These are phyloP conservation scores for Dendrocalamus sinicus DNA, from an alignment of 176 grass and related monocot species.

Conservation along the genomic window DNA sequence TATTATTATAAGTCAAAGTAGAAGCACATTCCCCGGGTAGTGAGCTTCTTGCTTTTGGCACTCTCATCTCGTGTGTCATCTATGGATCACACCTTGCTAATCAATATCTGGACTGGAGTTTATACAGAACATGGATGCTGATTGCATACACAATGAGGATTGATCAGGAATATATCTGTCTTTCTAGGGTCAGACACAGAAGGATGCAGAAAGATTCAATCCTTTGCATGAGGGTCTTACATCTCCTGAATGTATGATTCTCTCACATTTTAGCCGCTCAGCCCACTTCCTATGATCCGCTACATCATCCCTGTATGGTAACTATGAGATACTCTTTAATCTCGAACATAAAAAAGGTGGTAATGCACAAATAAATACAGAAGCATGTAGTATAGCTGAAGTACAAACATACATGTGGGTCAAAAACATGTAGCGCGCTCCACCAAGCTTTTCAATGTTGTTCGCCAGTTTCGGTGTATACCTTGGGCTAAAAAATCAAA, in stretches of 20 bases:
- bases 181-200: not conserved
- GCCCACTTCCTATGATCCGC: conserved; percentile 88
- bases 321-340: conserved; percentile 5
- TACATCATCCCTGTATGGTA: conserved; percentile 74
- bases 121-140: not conserved
- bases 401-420: conserved; percentile 72
- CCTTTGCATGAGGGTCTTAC: conserved; percentile 49
- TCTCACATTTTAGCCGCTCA: conserved; percentile 62
- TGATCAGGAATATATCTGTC: not conserved
- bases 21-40: not conserved
- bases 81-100: not conserved
- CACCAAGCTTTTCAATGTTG: conserved; percentile 73
- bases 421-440: conserved; percentile 80
- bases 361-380: conserved; percentile 33
- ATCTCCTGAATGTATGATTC: conserved; percentile 78
- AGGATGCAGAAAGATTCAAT: conserved; percentile 16
- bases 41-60: not conserved
- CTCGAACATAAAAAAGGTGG: conserved; percentile 15
- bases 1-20: not conserved
- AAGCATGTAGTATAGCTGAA: not conserved
- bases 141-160: not conserved
- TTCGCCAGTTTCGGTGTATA: conserved; percentile 59
- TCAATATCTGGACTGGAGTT: not conserved
- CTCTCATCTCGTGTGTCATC: not conserved
- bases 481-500: conserved; percentile 57